These are phyloP conservation scores for Schoenoplectus tabernaemontani DNA, from an alignment of 202 grass and related monocot species.

Conservation along the genomic window DNA sequence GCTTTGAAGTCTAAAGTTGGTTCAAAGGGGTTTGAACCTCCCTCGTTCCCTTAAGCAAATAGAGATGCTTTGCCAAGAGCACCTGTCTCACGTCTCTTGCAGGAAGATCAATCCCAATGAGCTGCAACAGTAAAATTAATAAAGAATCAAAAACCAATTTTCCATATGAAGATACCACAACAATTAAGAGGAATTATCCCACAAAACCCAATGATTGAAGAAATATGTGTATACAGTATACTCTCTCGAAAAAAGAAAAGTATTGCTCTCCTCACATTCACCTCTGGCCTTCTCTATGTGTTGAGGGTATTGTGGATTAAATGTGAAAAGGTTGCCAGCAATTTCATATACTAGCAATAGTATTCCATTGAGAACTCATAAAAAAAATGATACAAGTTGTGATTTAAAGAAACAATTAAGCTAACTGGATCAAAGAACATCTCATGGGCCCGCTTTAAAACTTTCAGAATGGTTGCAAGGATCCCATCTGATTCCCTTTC, in stretches of 20 bases:
- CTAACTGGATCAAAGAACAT: slow-evolving; percentile 82
- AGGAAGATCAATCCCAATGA: not conserved
- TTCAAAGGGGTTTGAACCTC: too few relatives aligned
- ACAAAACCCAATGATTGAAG: not conserved
- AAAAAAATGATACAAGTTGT: not conserved
- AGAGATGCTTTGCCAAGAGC: not conserved
- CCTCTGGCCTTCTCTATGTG: too few relatives aligned
- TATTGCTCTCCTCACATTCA: not conserved
- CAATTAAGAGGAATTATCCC: too few relatives aligned
- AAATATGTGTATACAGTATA: not conserved
- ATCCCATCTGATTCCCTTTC: slow-evolving; percentile 76
- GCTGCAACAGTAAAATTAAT: not conserved
- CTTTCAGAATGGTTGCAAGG: slow-evolving; percentile 60
- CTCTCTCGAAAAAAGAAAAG: not conserved
- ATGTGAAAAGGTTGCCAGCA: not conserved
- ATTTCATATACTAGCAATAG: not conserved
- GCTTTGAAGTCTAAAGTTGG: too few relatives aligned
- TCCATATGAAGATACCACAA: not conserved
- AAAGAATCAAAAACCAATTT: not conserved
- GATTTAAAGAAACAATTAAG: not conserved
- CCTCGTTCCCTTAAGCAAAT: not conserved
- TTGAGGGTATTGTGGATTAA: too few relatives aligned
- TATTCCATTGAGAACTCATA: not conserved
- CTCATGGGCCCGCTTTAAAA: slow-evolving; percentile 48
- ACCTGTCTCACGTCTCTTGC: slow-evolving; percentile 2